Evolutionary conservation across 2,329 filamentous ascomycete species (phyloP).

Genomic region (Curvularia spicifera): DNA sequence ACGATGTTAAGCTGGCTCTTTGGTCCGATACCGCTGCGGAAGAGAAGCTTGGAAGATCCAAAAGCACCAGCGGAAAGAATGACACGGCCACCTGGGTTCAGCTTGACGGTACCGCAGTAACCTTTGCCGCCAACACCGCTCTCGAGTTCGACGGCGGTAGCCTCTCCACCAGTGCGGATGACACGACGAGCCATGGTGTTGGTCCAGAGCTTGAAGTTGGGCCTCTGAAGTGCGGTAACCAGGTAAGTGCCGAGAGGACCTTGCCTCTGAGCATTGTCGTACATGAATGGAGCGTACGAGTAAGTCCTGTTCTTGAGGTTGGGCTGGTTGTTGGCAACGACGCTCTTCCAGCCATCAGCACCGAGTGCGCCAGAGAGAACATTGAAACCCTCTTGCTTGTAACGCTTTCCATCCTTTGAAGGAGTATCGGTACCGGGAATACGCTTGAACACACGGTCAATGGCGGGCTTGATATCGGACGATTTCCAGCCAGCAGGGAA

Average conservation of each 20-base stretch:
- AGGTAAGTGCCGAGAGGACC: constrained; percentile 76
- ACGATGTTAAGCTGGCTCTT: constrained; percentile 55
- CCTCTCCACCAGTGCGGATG: constrained; percentile 66
- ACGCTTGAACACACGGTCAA: constrained; percentile 68
- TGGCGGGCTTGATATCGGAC: constrained; percentile 65
- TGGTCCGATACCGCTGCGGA: constrained; percentile 73
- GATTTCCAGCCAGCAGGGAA: constrained; percentile 76
- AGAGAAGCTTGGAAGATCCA: constrained; percentile 71
- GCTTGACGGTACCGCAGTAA: constrained; percentile 64
- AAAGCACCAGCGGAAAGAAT: constrained; percentile 73
- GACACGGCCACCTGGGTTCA: constrained; percentile 68
- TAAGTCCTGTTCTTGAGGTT: constrained; percentile 70
- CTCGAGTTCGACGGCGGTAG: constrained; percentile 73
- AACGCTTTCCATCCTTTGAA: constrained; percentile 69
- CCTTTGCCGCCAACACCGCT: constrained; percentile 62
- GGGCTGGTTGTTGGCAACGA: constrained; percentile 66
- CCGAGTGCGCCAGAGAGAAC: constrained; percentile 66
- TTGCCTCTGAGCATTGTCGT: constrained; percentile 67
- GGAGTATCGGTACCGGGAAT: constrained; percentile 73
- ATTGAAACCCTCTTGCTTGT: constrained; percentile 71
- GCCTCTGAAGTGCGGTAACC: constrained; percentile 62
- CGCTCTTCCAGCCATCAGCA: constrained; percentile 66
- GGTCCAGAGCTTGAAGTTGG: constrained; percentile 71
- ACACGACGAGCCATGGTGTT: constrained; percentile 72
- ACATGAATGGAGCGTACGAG: constrained; percentile 71